These are phyloP conservation scores for Nannochloropsis salina DNA, from an alignment of 108 stramenopile species.

Conservation along the genomic window DNA sequence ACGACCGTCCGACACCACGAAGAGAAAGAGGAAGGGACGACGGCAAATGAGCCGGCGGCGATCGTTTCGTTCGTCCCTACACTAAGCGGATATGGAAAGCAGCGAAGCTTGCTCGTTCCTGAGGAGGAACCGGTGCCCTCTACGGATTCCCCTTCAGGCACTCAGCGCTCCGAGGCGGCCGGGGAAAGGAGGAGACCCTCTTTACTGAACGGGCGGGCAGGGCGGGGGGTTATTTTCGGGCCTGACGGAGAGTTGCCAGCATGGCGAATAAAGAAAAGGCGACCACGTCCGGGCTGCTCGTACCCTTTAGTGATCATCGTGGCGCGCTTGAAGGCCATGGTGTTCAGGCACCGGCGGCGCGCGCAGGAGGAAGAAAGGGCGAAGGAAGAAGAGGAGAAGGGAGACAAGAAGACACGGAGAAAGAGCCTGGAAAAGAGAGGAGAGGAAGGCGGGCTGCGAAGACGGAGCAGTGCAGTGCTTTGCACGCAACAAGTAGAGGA, in stretches of 20 bases:
- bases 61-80: neutral
- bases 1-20: neutral
- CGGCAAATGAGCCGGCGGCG: neutral
- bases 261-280: neutral
- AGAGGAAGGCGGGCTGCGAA: neutral
- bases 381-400: neutral
- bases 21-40: constrained; percentile 19
- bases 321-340: neutral
- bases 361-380: neutral
- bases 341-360: neutral
- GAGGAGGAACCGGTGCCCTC: neutral
- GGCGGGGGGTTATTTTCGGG: neutral
- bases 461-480: no score
- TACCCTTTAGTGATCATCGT: neutral
- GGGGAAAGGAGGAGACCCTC: neutral
- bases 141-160: no score
- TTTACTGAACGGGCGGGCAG: neutral
- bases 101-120: neutral
- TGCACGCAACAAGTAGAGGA: neutral
- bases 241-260: neutral
- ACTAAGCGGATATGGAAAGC: neutral
- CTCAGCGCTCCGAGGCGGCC: neutral
- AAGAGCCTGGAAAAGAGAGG: neutral
- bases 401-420: neutral
- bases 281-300: neutral